These are phyloP conservation scores for Canna indica DNA, from an alignment of 176 grass and related monocot genomes.

Conservation along the genomic window DNA sequence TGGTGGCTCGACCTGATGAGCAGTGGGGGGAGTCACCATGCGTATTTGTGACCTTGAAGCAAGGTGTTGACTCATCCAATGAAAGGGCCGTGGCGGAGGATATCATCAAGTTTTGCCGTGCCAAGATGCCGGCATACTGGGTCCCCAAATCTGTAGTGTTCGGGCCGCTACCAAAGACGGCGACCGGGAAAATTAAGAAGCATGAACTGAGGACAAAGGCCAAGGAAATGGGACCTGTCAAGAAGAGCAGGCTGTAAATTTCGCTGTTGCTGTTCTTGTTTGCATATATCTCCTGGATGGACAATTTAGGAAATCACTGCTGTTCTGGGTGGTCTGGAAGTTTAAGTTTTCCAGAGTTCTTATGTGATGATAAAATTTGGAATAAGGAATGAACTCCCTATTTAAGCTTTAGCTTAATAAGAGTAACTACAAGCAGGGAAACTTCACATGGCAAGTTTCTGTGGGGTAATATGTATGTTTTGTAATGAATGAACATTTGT, in stretches of 20 bases:
- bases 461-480: not conserved
- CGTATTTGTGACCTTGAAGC: constrained; percentile 64
- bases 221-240: constrained; percentile 71
- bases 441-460: no score
- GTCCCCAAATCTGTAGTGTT: constrained; percentile 82
- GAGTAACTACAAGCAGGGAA: not conserved
- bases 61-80: constrained; percentile 32
- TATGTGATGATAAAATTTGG: not conserved
- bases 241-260: constrained; percentile 68
- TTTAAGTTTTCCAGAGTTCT: not conserved
- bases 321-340: not conserved
- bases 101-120: constrained; percentile 66
- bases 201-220: constrained; percentile 62
- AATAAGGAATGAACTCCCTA: not conserved
- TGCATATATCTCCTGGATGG: not conserved
- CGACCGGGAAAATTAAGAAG: constrained; percentile 82
- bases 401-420: not conserved
- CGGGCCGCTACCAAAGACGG: constrained; percentile 74
- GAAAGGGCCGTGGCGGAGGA: constrained; percentile 37
- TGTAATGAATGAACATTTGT: not conserved
- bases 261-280: not conserved
- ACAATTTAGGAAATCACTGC: no score
- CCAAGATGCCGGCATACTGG: constrained; percentile 74
- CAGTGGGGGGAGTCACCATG: constrained; percentile 90
- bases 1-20: constrained; percentile 72